Evolutionary conservation across 73 alveolate genomes (phyloP), one percentile per base, ranked within the genome.

Genomic region (Paramecium tetraurelia): DNA sequence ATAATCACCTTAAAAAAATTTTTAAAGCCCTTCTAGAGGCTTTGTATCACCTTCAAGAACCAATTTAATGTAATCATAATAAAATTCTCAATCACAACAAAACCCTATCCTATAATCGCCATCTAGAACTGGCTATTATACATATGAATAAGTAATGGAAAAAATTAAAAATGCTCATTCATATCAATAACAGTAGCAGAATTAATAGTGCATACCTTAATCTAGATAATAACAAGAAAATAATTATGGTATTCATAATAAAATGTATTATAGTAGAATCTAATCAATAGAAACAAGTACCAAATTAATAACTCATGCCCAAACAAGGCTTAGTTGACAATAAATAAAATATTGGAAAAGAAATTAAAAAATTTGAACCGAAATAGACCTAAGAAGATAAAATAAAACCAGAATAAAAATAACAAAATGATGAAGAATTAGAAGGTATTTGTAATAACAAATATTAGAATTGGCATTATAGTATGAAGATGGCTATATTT

Each of bases 401-500:
- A 53, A 53, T 16, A 53, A 1, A 53, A 53, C 14, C 27, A 16
- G 8, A 53, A 18, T 31, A 53, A 53, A 18, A 9, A 53, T 6
- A 18, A 5, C 50, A 63, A 11, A 21, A 24, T 2, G 48, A 9
- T 9, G 84, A 20, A 63, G 41, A 27, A 27, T 63, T 63, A 63
- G 16, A 63, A 63, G 84, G 84, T 63, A 63, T 12, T 14, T 53
- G 16, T 63, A 0, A 27, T 12, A 14, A 9, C 4, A 63, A 59
- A 12, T 14, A 6, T 0, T 63, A 63, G 86, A 72, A 72, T 36
- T 72, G 59, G 86, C 86, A 9, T 36, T 72, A 38, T 38, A 72
- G 40, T 72, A 72, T 72, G 86, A 72, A 36, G 86, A 72, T 36
- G 86, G 86, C 0, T 72, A 72, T 40, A 72, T 72, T 72, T 72